phyloP scores from a whole-genome alignment of 1,139 yeast genomes.

The Saccharomyces hybrid region DNA sequence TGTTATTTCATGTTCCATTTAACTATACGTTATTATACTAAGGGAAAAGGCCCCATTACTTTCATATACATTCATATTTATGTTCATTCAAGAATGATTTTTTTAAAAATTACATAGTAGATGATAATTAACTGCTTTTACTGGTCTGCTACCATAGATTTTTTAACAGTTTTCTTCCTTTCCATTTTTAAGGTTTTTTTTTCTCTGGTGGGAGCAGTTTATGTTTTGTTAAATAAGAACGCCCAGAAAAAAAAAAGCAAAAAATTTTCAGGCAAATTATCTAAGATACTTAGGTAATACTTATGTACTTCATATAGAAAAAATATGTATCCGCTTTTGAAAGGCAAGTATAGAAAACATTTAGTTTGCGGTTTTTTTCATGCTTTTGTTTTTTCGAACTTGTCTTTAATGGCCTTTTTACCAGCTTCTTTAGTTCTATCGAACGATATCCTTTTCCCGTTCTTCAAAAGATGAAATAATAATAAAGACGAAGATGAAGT shows the following conservation, averaged over 20 bases:
- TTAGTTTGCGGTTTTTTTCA: too few species aligned
- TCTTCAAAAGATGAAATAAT: slow-evolving; percentile 22
- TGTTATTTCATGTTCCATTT: neutral
- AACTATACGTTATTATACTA: neutral
- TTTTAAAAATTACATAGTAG: neutral
- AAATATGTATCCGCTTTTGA: neutral
- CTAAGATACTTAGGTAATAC: slow-evolving; percentile 25
- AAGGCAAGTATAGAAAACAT: too few species aligned
- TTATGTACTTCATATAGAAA: neutral
- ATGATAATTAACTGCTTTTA: neutral
- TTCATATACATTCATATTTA: neutral
- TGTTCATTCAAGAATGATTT: neutral
- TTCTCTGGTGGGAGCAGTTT: neutral
- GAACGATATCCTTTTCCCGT: slow-evolving; percentile 19
- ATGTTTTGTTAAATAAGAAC: slow-evolving; percentile 39
- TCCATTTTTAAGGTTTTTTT: too few species aligned
- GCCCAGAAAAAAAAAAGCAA: slow-evolving; percentile 50
- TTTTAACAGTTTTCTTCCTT: neutral
- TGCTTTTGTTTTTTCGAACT: neutral
- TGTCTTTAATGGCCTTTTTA: neutral
- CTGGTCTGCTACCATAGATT: neutral
- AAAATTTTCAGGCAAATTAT: slow-evolving; percentile 26
- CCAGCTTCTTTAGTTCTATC: slow-evolving; percentile 8
- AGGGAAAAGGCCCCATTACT: neutral
- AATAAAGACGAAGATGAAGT: slow-evolving; percentile 17